Percentiles rank a stretch among this genome's conserved stretches.
Evolutionary conservation across 768 basidiomycete genomes (phyloP).

Genomic region (Mycena kentingensis): DNA sequence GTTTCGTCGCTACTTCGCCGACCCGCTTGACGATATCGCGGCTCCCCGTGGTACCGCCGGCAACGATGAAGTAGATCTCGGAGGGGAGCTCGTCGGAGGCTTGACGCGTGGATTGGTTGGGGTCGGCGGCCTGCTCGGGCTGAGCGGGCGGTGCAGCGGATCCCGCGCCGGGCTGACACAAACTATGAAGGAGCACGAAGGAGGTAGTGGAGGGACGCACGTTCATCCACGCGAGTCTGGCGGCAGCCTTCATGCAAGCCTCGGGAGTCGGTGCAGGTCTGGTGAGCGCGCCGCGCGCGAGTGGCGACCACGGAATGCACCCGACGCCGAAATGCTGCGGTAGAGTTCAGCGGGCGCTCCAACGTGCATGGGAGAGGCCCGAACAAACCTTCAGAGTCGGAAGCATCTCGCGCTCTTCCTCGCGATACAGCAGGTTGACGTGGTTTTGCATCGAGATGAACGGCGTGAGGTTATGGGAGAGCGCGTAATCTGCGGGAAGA

Average conservation of each 20-base stretch:
- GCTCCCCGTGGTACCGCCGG: not conserved
- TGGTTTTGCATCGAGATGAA: conserved; percentile 69
- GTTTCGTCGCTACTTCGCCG: conserved; percentile 40
- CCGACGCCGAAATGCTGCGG: conserved; percentile 45
- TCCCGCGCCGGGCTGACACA: too few relatives aligned
- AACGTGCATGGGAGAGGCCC: not conserved
- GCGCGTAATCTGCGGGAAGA: conserved; percentile 35
- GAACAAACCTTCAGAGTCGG: conserved; percentile 38
- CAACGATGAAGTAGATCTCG: not conserved
- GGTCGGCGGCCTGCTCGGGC: too few relatives aligned
- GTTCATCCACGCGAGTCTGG: too few relatives aligned
- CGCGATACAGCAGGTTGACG: conserved; percentile 56
- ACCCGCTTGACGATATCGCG: conserved; percentile 29
- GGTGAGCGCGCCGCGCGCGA: conserved; percentile 13
- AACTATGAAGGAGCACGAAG: too few relatives aligned
- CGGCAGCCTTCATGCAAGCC: too few relatives aligned
- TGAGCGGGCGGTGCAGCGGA: too few relatives aligned
- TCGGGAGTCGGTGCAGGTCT: conserved; percentile 15
- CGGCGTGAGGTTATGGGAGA: conserved; percentile 41
- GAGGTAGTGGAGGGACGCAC: too few relatives aligned
- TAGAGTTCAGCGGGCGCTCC: not conserved
- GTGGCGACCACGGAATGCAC: conserved; percentile 48
- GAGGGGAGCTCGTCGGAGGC: not conserved
- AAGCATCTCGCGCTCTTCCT: conserved; percentile 62
- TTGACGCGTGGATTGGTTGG: not conserved